Conservation (phyloP, 176 grass and related monocot species). For the Aegilops tauschii region DNA sequence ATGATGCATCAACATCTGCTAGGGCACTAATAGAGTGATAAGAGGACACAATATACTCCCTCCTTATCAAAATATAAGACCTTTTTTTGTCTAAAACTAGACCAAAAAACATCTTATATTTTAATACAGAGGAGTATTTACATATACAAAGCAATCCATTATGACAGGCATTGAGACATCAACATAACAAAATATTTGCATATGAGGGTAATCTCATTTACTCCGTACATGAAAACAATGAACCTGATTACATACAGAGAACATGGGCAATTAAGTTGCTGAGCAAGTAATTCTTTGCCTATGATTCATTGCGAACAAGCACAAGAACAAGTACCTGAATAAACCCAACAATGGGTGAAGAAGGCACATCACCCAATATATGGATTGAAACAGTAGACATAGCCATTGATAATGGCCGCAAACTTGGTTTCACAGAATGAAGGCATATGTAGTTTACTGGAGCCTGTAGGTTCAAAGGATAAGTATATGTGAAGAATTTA, state of each 20-base stretch:
- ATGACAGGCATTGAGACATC: background rate
- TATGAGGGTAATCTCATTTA: conserved; percentile 9
- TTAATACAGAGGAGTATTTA: background rate
- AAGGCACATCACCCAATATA: conserved; percentile 99
- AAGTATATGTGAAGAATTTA: conserved; percentile 3
- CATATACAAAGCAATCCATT: background rate
- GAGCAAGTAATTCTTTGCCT: background rate
- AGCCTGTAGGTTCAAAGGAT: conserved; percentile 53
- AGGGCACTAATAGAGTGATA: background rate
- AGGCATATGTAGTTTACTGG: conserved; percentile 98
- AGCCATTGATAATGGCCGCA: conserved; percentile 93
- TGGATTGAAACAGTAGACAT: conserved; percentile 98
- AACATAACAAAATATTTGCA: background rate
- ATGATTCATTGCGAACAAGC: background rate
- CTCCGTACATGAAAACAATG: no score
- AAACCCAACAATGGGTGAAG: conserved; percentile 91
- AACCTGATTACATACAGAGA: background rate
- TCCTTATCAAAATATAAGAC: no score
- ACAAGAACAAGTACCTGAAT: conserved; percentile 62
- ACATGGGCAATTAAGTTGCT: conserved; percentile 5
- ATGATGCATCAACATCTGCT: background rate
- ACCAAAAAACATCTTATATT: no score
- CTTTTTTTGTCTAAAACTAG: no score
- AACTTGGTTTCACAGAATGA: conserved; percentile 77
- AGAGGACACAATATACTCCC: background rate